phyloP scores from a whole-genome alignment of 345 rosid genomes.

The Boechera stricta region DNA sequence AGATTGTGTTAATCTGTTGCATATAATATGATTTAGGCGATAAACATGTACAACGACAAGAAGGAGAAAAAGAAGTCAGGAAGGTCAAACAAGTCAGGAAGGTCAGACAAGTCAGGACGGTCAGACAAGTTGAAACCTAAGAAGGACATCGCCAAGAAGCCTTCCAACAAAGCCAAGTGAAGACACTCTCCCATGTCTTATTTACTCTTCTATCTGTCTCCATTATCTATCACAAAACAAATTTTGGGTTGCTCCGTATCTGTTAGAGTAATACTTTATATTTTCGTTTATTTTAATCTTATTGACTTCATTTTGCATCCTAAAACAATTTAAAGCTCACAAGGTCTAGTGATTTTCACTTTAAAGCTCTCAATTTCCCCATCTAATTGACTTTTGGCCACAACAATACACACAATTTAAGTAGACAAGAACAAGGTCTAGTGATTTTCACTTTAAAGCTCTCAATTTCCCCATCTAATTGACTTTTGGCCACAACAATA shows the following conservation, averaged over 20 bases:
- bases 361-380: neutral
- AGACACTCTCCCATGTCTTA: neutral
- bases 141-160: constrained; percentile 42
- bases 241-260: constrained; percentile 10
- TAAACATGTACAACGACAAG: constrained; percentile 78
- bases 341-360: neutral
- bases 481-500: neutral
- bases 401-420: constrained; percentile 5
- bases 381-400: neutral
- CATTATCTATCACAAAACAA: neutral
- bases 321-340: neutral
- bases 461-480: neutral
- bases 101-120: constrained; percentile 16
- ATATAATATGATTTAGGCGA: constrained; percentile 57
- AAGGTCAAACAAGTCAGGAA: constrained; percentile 27
- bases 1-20: neutral
- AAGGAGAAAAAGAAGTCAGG: constrained; percentile 64
- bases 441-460: neutral
- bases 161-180: constrained; percentile 38
- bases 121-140: constrained; percentile 44
- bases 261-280: neutral
- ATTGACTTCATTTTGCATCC: constrained; percentile 11
- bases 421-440: neutral
- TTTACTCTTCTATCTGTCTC: constrained; percentile 1
- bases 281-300: neutral